These are phyloP conservation scores for Neonectria coccinea DNA, from an alignment of 2,329 filamentous ascomycete species.

Conservation along the genomic window DNA sequence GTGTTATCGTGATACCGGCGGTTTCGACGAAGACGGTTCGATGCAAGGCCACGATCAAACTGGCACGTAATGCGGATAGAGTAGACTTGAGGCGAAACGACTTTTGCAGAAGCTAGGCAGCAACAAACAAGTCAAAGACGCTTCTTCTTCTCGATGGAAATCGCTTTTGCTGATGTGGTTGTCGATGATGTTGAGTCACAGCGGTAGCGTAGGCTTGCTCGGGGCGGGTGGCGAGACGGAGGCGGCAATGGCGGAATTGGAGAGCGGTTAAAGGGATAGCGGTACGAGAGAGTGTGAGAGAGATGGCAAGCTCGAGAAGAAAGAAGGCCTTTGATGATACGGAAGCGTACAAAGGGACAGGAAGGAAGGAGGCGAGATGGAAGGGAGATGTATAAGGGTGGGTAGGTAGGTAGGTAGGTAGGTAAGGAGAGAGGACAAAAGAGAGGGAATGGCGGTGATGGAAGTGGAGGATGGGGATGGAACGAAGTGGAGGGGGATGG, in stretches of 20 bases:
- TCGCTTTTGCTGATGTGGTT: slow-evolving; percentile 36
- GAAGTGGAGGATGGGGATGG: slow-evolving; percentile 50
- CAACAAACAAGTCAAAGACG: slow-evolving; percentile 40
- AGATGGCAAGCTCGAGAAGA: slow-evolving; percentile 52
- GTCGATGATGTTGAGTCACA: slow-evolving; percentile 39
- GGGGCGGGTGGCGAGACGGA: slow-evolving; percentile 43
- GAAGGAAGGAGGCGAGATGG: slow-evolving; percentile 48
- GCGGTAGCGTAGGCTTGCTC: slow-evolving; percentile 43
- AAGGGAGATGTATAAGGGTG: slow-evolving; percentile 48
- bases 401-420: slow-evolving; percentile 27
- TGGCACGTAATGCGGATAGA: slow-evolving; percentile 21
- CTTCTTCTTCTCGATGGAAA: slow-evolving; percentile 51
- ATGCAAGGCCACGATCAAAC: slow-evolving; percentile 18
- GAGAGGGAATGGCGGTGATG: slow-evolving; percentile 50
- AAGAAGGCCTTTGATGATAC: slow-evolving; percentile 51
- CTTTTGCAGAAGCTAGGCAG: slow-evolving; percentile 32
- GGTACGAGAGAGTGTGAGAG: slow-evolving; percentile 35
- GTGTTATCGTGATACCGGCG: slow-evolving; percentile 14
- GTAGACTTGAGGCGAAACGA: slow-evolving; percentile 35
- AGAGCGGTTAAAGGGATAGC: slow-evolving; percentile 22
- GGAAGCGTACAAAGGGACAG: slow-evolving; percentile 48
- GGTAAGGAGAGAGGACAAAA: slow-evolving; percentile 47
- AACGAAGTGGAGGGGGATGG: slow-evolving; percentile 50
- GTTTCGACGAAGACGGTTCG: slow-evolving; percentile 3
- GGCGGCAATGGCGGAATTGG: slow-evolving; percentile 37